Evolutionary conservation across 2,329 filamentous ascomycete genomes (phyloP), one percentile per base, ranked within the genome.

Genomic region (Phyllosticta citrichinensis): DNA sequence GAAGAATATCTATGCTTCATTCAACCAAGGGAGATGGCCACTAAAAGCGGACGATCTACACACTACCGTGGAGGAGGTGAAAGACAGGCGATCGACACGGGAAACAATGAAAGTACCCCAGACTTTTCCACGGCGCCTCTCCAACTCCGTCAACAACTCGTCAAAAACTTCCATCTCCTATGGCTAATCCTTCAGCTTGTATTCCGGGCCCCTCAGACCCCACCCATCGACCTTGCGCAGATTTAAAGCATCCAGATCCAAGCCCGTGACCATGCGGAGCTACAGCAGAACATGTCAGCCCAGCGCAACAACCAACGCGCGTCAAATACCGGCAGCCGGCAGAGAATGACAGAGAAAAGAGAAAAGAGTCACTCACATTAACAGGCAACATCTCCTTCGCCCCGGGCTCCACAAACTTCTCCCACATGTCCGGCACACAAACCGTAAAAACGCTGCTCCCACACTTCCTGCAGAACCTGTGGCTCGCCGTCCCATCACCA

Each of bases 401-500:
- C 52, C 51, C 51, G 8, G 33, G 11, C 33, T 17, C 33, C 33
- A 17, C 14, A 17, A 40, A 40, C 33, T 17, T 40, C 33, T 40
- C 33, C 33, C 33, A 40, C 11, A 53, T 54, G 22, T 52, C 57
- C 6, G 57, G 57, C 17, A 55, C 47, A 8, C 50, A 30, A 3
- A 51, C 52, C 14, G 55, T 35, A 17, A 56, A 19, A 3, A 71
- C 63, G 9, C 65, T 65, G 54, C 69, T 69, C 30, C 69, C 68
- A 63, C 70, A 72, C 12, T 57, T 59, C 1, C 55, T 62, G 62
- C 69, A 72, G 52, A 71, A 72, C 58, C 64, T 66, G 56, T 72
- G 70, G 57, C 66, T 20, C 51, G 63, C 67, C 52, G 62, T 64
- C 60, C 68, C 68, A 0, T 17, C n/a, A 2, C 69, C 69, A 64